A percentile compares a stretch with the other conserved stretches of the same genome.
Evolutionary conservation across 2,329 filamentous ascomycete species (phyloP).

Genomic region (Aurifilum marmelostoma): DNA sequence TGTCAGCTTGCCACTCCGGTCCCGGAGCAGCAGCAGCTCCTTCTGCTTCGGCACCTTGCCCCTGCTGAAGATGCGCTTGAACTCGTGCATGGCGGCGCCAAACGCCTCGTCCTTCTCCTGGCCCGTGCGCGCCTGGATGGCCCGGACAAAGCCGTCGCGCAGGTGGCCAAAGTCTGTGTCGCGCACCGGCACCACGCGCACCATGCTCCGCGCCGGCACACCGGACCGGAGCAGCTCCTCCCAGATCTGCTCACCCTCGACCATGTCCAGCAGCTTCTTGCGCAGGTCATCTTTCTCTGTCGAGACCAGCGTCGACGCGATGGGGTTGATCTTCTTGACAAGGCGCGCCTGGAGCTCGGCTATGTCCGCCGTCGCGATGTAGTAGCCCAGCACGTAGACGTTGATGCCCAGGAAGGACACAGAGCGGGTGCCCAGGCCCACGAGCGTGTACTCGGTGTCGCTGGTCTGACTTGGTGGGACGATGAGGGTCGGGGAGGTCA

Average conservation of each 20-base stretch:
- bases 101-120: conserved; percentile 74
- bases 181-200: conserved; percentile 86
- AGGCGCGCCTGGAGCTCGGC: conserved; percentile 77
- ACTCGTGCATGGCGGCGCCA: conserved; percentile 72
- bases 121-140: conserved; percentile 71
- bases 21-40: conserved; percentile 74
- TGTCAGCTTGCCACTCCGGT: conserved; percentile 65
- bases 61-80: conserved; percentile 81
- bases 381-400: conserved; percentile 93
- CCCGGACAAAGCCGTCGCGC: conserved; percentile 86
- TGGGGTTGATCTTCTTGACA: conserved; percentile 73
- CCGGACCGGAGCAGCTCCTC: conserved; percentile 66
- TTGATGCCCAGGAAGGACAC: conserved; percentile 89
- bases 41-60: conserved; percentile 79
- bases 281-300: conserved; percentile 78
- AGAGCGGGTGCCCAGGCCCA: conserved; percentile 84
- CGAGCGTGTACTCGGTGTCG: conserved; percentile 77
- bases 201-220: conserved; percentile 70
- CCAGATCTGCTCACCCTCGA: conserved; percentile 74
- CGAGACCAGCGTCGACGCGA: conserved; percentile 81
- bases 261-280: conserved; percentile 68
- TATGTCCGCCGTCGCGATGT: conserved; percentile 83
- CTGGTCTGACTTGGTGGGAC: conserved; percentile 35
- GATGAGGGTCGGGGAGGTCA: conserved; percentile 38
- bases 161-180: conserved; percentile 95